Evolutionary conservation across 306 rosid genomes (phyloP), one percentile per base, ranked within the genome.

Genomic region (Vigna radiata): DNA sequence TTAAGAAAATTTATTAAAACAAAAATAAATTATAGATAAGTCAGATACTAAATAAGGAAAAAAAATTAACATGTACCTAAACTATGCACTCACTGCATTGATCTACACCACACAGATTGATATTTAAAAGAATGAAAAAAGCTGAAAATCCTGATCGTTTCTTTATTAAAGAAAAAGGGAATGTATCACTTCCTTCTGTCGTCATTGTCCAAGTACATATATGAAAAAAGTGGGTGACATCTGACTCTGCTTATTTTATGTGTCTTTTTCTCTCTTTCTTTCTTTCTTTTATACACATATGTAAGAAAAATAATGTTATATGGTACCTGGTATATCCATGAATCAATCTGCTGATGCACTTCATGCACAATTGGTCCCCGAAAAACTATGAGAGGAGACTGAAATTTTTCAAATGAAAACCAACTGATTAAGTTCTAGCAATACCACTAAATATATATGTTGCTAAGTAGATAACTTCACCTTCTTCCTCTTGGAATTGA

Each of bases 241-340:
- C 16, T 46, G 50, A 12, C 50, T 46, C 16, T 44, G 3, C 5
- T 4, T 46, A 3, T 12, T 12, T 12, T 46, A 14, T 4, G 4
- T 44, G 13, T 46, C 13, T 46, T 2, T 48, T 48, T 48, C 53
- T 14, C 5, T 15, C 17, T 41, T 41, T 41, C 46, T 41, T 41
- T 41, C 9, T 29, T 29, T 25, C 27, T 29, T 29, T 3, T 29
- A 3, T 29, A 29, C 4, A 29, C 33, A 29, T 29, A 29, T 29
- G 33, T 29, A 3, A 29, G 3, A 3, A 29, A 79, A 47, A 54
- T 1, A 41, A 25, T 49, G 50, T 39, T 6, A 53, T 19, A 62
- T 21, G 23, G 41, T 65, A 87, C 91, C 91, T 85, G 91, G 55
- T 79, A 88, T 81, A 88, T 83, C 91, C 91, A 88, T 81, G 91